Evolutionary conservation across 495 filamentous ascomycete genomes (phyloP), one percentile per base, ranked within the genome.

Genomic region (Neurospora sp.): DNA sequence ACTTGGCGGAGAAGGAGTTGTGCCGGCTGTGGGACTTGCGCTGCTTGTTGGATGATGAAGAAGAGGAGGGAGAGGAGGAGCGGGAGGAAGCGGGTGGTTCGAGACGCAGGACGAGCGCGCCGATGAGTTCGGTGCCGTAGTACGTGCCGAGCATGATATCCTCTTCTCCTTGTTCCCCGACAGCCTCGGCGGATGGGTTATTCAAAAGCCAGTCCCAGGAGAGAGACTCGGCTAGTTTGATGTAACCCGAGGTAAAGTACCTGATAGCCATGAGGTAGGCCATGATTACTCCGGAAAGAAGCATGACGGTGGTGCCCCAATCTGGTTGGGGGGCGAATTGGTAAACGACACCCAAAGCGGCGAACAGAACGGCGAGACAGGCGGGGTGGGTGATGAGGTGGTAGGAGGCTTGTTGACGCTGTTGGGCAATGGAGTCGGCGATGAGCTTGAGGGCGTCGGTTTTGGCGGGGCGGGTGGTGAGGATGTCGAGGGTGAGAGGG

Each of bases 371-470:
- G 40, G 79, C 73, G 6, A 85, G 75, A 69, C 81, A 73, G 39
- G 82, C 75, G 6, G 84, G 84, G 77, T 86, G 82, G 69, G 79
- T 79, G 69, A 83, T 74, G 31, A 84, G 73, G 69, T 78, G 65
- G 53, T 73, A 75, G 22, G 84, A 76, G 16, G 83, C 79, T 12
- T 77, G 75, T 69, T 85, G 83, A 38, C 83, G 82, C 76, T 85
- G 83, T 74, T 86, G 83, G 70, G 81, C 81, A 42, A 86, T 81
- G 74, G 78, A 81, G 76, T 85, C 84, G 59, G 84, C 82, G 4
- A 86, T 76, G 31, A 85, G 77, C 27, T 79, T 78, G 44, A 86
- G 75, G 14, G 82, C 83, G 68, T 81, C 81, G 70, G 80, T 75
- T 71, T 84, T 86, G 48, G 85, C 82, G 27, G 73, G 31, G 59